A percentile compares a stretch with the other conserved stretches of the same genome.
Evolutionary conservation across 352 stramenopile genomes (phyloP).

Genomic region (Stramenopiles sp.): DNA sequence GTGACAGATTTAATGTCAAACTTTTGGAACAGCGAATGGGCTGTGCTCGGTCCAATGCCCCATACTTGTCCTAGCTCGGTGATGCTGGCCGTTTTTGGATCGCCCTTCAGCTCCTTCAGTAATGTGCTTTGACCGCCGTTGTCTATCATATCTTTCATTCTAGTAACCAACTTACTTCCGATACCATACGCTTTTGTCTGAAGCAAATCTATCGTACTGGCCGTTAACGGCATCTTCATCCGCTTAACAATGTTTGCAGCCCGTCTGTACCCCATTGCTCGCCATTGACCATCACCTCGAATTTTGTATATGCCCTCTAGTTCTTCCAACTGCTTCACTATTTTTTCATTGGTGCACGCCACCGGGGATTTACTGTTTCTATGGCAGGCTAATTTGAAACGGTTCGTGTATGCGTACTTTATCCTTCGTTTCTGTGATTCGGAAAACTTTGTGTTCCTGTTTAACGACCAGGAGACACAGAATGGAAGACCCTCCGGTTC

Average conservation of each 20-base stretch:
- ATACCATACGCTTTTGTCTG: not conserved
- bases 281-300: not conserved
- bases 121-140: not conserved
- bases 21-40: not conserved
- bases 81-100: not conserved
- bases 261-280: not conserved
- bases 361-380: no score
- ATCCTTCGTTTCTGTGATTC: no score
- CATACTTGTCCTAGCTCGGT: not conserved
- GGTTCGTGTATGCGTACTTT: no score
- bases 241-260: not conserved
- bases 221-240: not conserved
- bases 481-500: no score
- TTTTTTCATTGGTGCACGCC: no score
- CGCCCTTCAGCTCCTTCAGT: not conserved
- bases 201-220: not conserved
- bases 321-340: slow-evolving; percentile 5
- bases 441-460: no score
- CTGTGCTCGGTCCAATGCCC: not conserved
- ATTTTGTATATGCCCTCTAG: not conserved
- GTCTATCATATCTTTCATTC: no score
- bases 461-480: no score
- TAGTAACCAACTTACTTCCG: not conserved
- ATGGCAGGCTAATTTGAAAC: no score
- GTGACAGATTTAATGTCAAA: not conserved